A percentile compares a stretch with the other conserved stretches of the same genome.
Evolutionary conservation across 129 eudicot genomes (phyloP).

Genomic region (Arctium minus): DNA sequence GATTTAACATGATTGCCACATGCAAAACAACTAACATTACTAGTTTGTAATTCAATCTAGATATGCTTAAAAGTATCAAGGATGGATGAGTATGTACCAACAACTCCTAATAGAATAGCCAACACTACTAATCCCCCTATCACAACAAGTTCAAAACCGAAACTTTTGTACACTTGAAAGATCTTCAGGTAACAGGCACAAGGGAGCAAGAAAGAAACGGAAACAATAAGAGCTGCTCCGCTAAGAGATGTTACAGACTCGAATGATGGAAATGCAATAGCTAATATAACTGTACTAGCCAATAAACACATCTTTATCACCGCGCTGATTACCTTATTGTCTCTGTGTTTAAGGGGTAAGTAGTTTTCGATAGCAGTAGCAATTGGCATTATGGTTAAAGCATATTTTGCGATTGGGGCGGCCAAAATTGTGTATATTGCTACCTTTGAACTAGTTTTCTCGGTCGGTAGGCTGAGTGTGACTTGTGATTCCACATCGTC

Average conservation of each 20-base stretch:
- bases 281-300: conserved; percentile 17
- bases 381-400: conserved; percentile 30
- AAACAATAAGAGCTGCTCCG: conserved; percentile 25
- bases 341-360: background rate
- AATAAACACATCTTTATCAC: conserved; percentile 17
- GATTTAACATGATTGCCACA: background rate
- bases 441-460: conserved; percentile 23
- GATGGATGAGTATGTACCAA: conserved; percentile 25
- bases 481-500: conserved; percentile 28
- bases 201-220: conserved; percentile 29
- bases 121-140: conserved; percentile 21
- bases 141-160: conserved; percentile 20
- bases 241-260: conserved; percentile 32
- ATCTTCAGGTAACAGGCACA: conserved; percentile 38
- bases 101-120: conserved; percentile 21
- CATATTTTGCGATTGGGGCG: conserved; percentile 29
- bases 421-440: conserved; percentile 27
- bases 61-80: conserved; percentile 8
- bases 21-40: background rate
- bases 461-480: conserved; percentile 31
- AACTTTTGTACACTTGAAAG: conserved; percentile 17
- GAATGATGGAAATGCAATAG: conserved; percentile 21
- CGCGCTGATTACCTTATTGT: conserved; percentile 4
- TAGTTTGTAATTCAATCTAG: background rate
- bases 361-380: conserved; percentile 14